These are phyloP conservation scores for Scedosporium boydii DNA, from an alignment of 2,329 filamentous ascomycete species.

Conservation along the genomic window DNA sequence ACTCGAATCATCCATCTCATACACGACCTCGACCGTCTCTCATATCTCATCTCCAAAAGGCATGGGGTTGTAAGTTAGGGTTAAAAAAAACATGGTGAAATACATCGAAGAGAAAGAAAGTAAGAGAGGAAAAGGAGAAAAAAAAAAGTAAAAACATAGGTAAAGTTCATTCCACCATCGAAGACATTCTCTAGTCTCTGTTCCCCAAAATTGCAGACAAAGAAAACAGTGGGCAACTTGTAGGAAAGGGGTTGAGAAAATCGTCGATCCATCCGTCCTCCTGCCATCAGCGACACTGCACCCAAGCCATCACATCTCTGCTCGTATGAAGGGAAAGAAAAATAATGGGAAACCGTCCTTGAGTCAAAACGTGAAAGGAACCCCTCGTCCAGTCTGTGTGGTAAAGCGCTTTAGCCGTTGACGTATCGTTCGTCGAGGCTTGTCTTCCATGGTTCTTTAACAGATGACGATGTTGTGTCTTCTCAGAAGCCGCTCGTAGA, in stretches of 20 bases:
- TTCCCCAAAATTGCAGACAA: not conserved
- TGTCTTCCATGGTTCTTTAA: not conserved
- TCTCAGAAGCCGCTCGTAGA: not conserved
- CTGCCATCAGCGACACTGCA: too few species aligned
- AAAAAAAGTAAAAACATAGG: not conserved
- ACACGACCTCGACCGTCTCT: not conserved
- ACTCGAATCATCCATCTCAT: not conserved
- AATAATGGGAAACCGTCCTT: too few species aligned
- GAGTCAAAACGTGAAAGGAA: too few species aligned
- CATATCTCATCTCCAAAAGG: not conserved
- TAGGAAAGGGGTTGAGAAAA: not conserved
- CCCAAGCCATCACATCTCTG: too few species aligned
- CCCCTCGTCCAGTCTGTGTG: too few species aligned
- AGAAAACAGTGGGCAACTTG: too few species aligned
- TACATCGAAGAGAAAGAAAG: not conserved
- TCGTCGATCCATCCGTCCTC: too few species aligned
- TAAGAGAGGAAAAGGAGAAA: too few species aligned
- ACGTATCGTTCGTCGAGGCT: not conserved
- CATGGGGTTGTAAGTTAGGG: not conserved
- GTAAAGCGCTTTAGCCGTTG: too few species aligned
- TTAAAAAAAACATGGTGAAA: not conserved
- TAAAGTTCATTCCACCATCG: not conserved
- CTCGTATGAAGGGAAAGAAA: too few species aligned
- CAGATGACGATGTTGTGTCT: slow-evolving; percentile 2
- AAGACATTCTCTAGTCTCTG: not conserved